phyloP scores from a whole-genome alignment of 1,284 basidiomycete species.

The Xerocomus nothofagi region DNA sequence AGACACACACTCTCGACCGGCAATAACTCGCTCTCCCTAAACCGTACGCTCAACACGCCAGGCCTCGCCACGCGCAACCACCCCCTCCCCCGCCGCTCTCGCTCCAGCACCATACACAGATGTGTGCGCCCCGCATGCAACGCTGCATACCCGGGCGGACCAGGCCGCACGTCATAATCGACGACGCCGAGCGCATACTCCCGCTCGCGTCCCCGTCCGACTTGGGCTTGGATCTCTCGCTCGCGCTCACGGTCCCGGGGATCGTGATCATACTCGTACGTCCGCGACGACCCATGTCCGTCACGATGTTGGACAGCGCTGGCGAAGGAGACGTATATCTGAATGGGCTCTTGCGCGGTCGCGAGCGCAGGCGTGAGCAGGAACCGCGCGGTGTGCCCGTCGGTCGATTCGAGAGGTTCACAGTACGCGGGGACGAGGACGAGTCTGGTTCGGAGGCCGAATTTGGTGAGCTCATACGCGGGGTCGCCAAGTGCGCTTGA shows the following conservation, averaged over 20 bases:
- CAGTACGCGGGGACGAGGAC: slow-evolving; percentile 27
- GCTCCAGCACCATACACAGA: slow-evolving; percentile 29
- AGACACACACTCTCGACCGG: slow-evolving; percentile 25
- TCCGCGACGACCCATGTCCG: slow-evolving; percentile 1
- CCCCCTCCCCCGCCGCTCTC: slow-evolving; percentile 22
- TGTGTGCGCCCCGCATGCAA: slow-evolving; percentile 22
- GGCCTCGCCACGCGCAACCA: slow-evolving; percentile 25
- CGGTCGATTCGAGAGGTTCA: slow-evolving; percentile 20
- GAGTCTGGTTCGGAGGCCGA: slow-evolving; percentile 20
- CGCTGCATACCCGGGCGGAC: slow-evolving; percentile 26
- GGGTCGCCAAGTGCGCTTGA: slow-evolving; percentile 22
- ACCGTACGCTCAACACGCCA: slow-evolving; percentile 24
- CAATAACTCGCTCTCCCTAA: slow-evolving; percentile 28
- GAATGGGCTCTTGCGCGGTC: slow-evolving; percentile 24
- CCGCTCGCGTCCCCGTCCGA: slow-evolving; percentile 6
- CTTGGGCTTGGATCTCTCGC: slow-evolving; percentile 7
- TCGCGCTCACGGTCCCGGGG: slow-evolving; percentile 17
- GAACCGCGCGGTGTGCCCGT: slow-evolving; percentile 11
- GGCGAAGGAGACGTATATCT: slow-evolving; percentile 16
- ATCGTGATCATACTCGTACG: slow-evolving; percentile 15
- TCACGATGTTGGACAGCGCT: not conserved
- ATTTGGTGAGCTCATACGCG: slow-evolving; percentile 25
- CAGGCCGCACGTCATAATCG: slow-evolving; percentile 26
- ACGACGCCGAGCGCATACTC: slow-evolving; percentile 26
- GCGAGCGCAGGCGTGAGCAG: slow-evolving; percentile 22